Base-by-base conservation (phyloP, 768 basidiomycete species). In the Royoungia palumana region DNA sequence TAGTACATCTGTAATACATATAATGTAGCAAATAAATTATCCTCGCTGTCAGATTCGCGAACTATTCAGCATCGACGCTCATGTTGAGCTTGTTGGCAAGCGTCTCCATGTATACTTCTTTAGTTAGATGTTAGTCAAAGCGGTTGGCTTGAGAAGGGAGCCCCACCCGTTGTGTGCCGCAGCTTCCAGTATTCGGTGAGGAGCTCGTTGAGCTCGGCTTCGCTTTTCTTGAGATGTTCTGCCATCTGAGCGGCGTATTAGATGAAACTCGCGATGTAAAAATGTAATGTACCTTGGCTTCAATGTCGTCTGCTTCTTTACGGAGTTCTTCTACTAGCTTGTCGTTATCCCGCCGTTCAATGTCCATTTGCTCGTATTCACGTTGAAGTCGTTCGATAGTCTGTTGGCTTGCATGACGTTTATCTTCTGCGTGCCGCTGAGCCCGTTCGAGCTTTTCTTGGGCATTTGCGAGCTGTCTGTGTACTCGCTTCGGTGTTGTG, bases 51-150 rank as follows among this genome's bases (percentile, higher is more conserved):
- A 17, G 17, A 37, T 36, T 7, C 21, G 25, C 22, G 6, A 21
- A 13, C 44, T 60, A 64, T 17, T 61, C 64, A 3, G 65, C 60
- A 27, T 56, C 49, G 34, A 74, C 74, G 44, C 63, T 71, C 76
- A 88, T 75, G 44, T 85, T 87, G 37, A 92, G 73, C 57, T 88
- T 87, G 66, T 87, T 87, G 4, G 88, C 86, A 22, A 91, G 71
- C 0, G 85, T 89, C 65, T 89, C 89, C 89, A 91, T 90, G 59
- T 89, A 92, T 2, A 89, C 78, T 64, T 89, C 89, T 90, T 54
- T 19, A 25, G 39, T 47, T 36, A 46, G 47, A 30, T 6, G 25
- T 57, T 40, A 54, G 41, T 40, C 9, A 28, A 44, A 27, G 25
- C 20, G 28, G 19, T 10, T 3, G 14, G 34, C 32, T 20, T 8